Conservation (phyloP, 371 early-diverging fungal genomes). For the Nematocida minor region DNA sequence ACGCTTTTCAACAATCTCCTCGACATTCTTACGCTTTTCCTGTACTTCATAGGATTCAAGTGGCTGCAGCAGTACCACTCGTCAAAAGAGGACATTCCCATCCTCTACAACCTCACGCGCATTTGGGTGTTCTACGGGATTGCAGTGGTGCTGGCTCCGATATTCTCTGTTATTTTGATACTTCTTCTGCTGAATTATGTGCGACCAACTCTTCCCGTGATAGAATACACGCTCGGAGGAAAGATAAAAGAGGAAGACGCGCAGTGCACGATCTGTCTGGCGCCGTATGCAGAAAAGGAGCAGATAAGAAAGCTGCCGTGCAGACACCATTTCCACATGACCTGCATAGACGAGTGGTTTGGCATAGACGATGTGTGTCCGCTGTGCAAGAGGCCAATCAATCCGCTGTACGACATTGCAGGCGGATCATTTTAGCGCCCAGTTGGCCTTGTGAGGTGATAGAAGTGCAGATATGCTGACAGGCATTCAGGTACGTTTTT, state of each 20-base stretch:
- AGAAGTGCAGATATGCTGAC: too few species aligned
- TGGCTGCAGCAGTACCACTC: conserved; percentile 65
- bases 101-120: conserved; percentile 64
- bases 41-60: conserved; percentile 66
- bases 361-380: conserved; percentile 65
- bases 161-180: conserved; percentile 64
- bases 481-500: too few species aligned
- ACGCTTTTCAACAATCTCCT: conserved; percentile 64
- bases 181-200: conserved; percentile 62
- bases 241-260: conserved; percentile 63
- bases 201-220: conserved; percentile 63
- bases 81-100: conserved; percentile 56
- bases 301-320: conserved; percentile 65
- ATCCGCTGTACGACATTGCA: conserved; percentile 65
- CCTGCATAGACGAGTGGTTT: conserved; percentile 67
- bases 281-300: conserved; percentile 58
- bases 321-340: conserved; percentile 65
- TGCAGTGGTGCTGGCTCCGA: conserved; percentile 62
- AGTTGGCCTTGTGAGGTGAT: too few species aligned
- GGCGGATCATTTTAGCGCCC: conserved; percentile 45
- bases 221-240: conserved; percentile 54
- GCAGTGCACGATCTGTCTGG: conserved; percentile 65
- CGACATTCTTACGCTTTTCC: conserved; percentile 64
- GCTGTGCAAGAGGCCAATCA: conserved; percentile 65
- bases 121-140: conserved; percentile 62